These are phyloP conservation scores for Andrographis paniculata DNA, from an alignment of 305 asterid species.

Conservation along the genomic window DNA sequence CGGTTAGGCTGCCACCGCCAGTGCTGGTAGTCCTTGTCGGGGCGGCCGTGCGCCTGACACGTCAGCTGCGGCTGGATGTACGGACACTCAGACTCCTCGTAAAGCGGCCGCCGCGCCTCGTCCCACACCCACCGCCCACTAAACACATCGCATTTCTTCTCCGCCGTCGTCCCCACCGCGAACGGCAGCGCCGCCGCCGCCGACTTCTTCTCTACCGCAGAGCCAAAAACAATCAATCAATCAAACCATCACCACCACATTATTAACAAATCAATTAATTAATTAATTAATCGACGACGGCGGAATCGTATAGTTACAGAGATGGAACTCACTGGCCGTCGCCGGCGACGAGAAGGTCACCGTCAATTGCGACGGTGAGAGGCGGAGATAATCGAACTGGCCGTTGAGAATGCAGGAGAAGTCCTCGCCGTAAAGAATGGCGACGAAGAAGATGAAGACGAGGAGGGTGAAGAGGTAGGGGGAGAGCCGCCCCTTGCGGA, in stretches of 20 bases:
- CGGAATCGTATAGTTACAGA: no score
- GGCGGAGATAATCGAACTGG: slow-evolving; percentile 31
- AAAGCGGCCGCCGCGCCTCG: slow-evolving; percentile 46
- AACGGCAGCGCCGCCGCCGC: slow-evolving; percentile 32
- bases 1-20: slow-evolving; percentile 93
- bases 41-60: slow-evolving; percentile 72
- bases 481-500: slow-evolving; percentile 55
- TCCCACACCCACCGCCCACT: slow-evolving; percentile 81
- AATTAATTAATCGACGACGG: no score
- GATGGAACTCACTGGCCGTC: slow-evolving; percentile 29
- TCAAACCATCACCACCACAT: no score
- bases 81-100: slow-evolving; percentile 66
- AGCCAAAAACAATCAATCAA: neutral
- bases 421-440: slow-evolving; percentile 65
- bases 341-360: slow-evolving; percentile 28
- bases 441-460: slow-evolving; percentile 59
- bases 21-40: slow-evolving; percentile 57
- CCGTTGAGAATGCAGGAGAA: slow-evolving; percentile 45
- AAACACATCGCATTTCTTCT: slow-evolving; percentile 49
- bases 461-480: slow-evolving; percentile 49
- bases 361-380: slow-evolving; percentile 18
- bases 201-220: slow-evolving; percentile 44
- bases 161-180: slow-evolving; percentile 34
- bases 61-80: slow-evolving; percentile 77
- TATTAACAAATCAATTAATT: no score